Conservation (phyloP, 1,284 basidiomycete genomes). For the Fistulinella cinereoalba region DNA sequence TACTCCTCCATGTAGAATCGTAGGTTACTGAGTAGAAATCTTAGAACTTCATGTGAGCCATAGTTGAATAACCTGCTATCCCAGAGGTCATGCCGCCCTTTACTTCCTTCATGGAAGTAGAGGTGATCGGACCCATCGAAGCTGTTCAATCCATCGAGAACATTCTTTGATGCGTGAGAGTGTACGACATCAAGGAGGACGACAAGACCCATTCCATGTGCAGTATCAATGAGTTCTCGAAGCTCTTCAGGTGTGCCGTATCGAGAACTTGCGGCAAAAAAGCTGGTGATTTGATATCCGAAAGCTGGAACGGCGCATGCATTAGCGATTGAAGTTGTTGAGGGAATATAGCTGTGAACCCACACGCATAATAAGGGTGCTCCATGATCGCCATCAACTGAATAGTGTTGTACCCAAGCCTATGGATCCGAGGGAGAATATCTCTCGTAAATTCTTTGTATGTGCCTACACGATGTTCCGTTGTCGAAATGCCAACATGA, state of each 20-base stretch:
- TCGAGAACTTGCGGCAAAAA: slow-evolving; percentile 96
- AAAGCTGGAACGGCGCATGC: slow-evolving; percentile 70
- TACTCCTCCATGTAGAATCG: slow-evolving; percentile 96
- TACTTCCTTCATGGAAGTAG: slow-evolving; percentile 93
- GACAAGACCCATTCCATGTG: slow-evolving; percentile 89
- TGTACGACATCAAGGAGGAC: slow-evolving; percentile 97
- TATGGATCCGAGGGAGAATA: slow-evolving; percentile 84
- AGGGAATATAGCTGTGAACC: slow-evolving; percentile 30
- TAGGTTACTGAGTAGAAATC: slow-evolving; percentile 93
- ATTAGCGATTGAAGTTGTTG: slow-evolving; percentile 9
- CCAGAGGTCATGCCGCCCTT: slow-evolving; percentile 95
- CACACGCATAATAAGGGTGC: slow-evolving; percentile 97
- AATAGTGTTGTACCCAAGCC: slow-evolving; percentile 93
- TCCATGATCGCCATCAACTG: slow-evolving; percentile 99
- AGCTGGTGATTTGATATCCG: slow-evolving; percentile 96
- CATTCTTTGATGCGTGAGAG: slow-evolving; percentile 97
- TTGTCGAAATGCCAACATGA: slow-evolving; percentile 94
- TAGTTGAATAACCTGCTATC: slow-evolving; percentile 98
- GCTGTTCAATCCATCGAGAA: slow-evolving; percentile 91
- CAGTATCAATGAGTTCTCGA: slow-evolving; percentile 92
- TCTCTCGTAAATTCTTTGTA: slow-evolving; percentile 94
- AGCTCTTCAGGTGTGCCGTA: slow-evolving; percentile 95
- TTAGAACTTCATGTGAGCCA: slow-evolving; percentile 87
- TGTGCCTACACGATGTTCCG: slow-evolving; percentile 84
- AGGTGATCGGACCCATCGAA: slow-evolving; percentile 96